Conservation (phyloP, 306 rosid genomes). For the Pterocarpus santalinus region DNA sequence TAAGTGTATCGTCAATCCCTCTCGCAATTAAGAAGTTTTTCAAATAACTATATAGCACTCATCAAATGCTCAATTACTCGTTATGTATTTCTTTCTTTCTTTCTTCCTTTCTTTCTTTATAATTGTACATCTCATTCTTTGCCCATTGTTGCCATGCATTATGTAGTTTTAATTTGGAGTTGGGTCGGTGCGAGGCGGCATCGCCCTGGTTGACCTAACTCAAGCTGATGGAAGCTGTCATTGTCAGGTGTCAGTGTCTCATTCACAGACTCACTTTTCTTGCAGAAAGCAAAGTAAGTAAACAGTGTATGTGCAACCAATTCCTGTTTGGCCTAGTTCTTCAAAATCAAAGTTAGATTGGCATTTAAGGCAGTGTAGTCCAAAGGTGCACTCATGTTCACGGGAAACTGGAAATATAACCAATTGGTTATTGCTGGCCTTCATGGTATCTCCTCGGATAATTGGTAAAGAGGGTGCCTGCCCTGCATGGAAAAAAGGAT, state of each 20-base stretch:
- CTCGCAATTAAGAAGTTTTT: too few relatives aligned
- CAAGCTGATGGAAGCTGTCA: neutral
- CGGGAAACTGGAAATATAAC: conserved; percentile 3
- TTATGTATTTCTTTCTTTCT: neutral
- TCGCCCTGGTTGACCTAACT: conserved; percentile 7
- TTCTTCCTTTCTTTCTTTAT: too few relatives aligned
- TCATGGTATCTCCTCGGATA: neutral
- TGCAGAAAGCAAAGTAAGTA: neutral
- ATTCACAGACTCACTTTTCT: neutral
- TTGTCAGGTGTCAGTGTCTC: neutral
- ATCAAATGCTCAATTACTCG: too few relatives aligned
- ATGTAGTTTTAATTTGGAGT: neutral
- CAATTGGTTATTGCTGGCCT: neutral
- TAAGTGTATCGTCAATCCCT: too few relatives aligned
- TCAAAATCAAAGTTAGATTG: conserved; percentile 3
- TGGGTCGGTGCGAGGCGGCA: neutral
- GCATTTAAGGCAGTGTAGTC: neutral
- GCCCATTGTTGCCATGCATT: too few relatives aligned
- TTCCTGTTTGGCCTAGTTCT: neutral
- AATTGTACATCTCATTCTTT: neutral
- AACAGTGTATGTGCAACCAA: neutral
- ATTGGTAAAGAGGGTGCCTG: neutral
- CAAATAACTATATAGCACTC: too few relatives aligned
- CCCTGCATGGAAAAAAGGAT: neutral
- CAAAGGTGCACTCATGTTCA: conserved; percentile 30